Percentiles rank a stretch among this genome's conserved stretches.
Evolutionary conservation across 2,329 filamentous ascomycete genomes (phyloP).

Genomic region (Trichocomaceae sp.): DNA sequence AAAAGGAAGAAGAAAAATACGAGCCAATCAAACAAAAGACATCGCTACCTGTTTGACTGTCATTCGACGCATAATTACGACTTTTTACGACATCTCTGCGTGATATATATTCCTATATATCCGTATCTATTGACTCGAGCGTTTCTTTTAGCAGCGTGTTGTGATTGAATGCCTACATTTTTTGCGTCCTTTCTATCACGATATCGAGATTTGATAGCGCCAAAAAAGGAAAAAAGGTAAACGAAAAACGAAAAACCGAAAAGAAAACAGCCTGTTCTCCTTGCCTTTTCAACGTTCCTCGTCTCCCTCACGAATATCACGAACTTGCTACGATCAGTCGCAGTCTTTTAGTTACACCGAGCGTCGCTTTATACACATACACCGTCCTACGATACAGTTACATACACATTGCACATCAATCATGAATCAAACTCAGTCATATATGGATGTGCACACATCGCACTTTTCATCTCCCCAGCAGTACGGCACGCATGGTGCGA

Average conservation of each 20-base stretch:
- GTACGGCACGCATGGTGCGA: conserved; percentile 68
- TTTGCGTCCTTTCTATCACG: neutral
- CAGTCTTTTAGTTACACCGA: conserved; percentile 17
- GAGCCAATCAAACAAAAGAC: too few species aligned
- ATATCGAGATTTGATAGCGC: neutral
- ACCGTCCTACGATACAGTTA: neutral
- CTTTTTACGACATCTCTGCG: conserved; percentile 3
- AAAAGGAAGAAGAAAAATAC: neutral
- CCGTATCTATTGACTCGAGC: neutral
- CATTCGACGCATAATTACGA: conserved; percentile 1
- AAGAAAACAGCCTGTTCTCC: conserved; percentile 18
- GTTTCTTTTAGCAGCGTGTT: neutral
- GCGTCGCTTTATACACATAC: conserved; percentile 1
- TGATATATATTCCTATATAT: conserved; percentile 1
- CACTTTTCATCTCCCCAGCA: conserved; percentile 74
- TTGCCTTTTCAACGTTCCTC: conserved; percentile 21
- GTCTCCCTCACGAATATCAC: conserved; percentile 26
- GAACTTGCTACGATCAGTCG: conserved; percentile 25
- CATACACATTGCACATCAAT: conserved; percentile 27
- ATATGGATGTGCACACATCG: conserved; percentile 74
- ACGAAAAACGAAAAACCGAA: neutral
- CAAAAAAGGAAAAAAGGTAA: conserved; percentile 7
- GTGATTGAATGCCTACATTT: conserved; percentile 2
- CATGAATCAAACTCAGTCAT: conserved; percentile 78
- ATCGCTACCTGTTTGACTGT: neutral